These are phyloP conservation scores for Euphrasia confusa DNA, from an alignment of 257 asterid species.

Conservation along the genomic window DNA sequence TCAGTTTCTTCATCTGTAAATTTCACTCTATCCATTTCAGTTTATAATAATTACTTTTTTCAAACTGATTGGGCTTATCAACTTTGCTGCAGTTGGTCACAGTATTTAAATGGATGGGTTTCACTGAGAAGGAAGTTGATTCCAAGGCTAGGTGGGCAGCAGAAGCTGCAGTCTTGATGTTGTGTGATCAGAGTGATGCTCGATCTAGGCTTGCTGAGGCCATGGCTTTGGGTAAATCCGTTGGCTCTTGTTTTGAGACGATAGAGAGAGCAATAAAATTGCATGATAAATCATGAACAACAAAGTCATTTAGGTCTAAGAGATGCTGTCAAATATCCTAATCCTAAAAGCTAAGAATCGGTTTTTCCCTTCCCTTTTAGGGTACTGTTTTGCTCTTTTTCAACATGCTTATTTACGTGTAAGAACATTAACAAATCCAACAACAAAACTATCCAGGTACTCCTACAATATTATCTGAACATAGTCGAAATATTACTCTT, in stretches of 20 bases:
- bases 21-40: background rate
- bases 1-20: slow-evolving; percentile 10
- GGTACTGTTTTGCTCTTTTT: too few species aligned
- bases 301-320: background rate
- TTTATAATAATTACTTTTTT: background rate
- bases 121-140: slow-evolving; percentile 31
- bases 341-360: too few species aligned
- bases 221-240: slow-evolving; percentile 57
- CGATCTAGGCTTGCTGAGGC: slow-evolving; percentile 45
- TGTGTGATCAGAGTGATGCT: slow-evolving; percentile 37
- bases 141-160: slow-evolving; percentile 40
- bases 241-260: slow-evolving; percentile 55
- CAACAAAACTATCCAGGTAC: too few species aligned
- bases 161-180: slow-evolving; percentile 35
- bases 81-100: slow-evolving; percentile 40
- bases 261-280: slow-evolving; percentile 38
- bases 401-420: too few species aligned
- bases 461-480: too few species aligned
- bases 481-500: too few species aligned
- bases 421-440: too few species aligned
- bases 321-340: too few species aligned
- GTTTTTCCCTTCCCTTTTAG: too few species aligned
- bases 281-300: background rate
- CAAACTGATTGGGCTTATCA: slow-evolving; percentile 18
- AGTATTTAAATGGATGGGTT: slow-evolving; percentile 43